Percentiles rank a stretch among this genome's conserved stretches.
These are phyloP conservation scores for Drechslerella coelobrocha DNA, from an alignment of 2,329 filamentous ascomycete species.

Conservation along the genomic window DNA sequence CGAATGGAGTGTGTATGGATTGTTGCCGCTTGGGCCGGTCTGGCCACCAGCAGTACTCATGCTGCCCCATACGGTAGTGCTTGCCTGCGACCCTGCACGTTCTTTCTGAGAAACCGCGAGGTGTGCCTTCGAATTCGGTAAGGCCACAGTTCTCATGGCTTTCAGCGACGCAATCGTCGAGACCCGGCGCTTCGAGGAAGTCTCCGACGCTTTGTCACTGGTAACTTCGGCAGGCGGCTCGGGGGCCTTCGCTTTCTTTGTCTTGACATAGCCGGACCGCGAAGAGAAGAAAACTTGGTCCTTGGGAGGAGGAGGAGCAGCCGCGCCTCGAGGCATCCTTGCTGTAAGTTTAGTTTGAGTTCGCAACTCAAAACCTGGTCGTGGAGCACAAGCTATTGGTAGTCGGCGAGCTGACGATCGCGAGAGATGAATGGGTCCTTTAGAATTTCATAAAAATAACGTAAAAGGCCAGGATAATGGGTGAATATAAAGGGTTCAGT, in stretches of 20 bases:
- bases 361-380: background rate
- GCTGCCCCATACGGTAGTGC: constrained; percentile 37
- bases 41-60: constrained; percentile 9
- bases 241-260: constrained; percentile 29
- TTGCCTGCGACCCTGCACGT: constrained; percentile 27
- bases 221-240: constrained; percentile 3
- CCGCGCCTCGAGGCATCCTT: constrained; percentile 43
- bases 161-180: constrained; percentile 43
- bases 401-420: constrained; percentile 48
- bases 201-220: constrained; percentile 27
- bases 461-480: constrained; percentile 24
- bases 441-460: constrained; percentile 49
- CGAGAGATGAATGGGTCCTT: constrained; percentile 23
- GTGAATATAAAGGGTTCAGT: constrained; percentile 26
- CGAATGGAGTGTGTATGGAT: constrained; percentile 25
- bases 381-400: constrained; percentile 4
- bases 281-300: constrained; percentile 49
- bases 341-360: constrained; percentile 2
- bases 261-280: constrained; percentile 35
- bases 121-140: constrained; percentile 46
- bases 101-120: constrained; percentile 21
- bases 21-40: background rate
- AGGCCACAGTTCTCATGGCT: constrained; percentile 29
- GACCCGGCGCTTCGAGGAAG: constrained; percentile 32
- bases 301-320: constrained; percentile 31